Evolutionary conservation across 495 filamentous ascomycete genomes (phyloP).

Genomic region (Lichenothelia convexa): DNA sequence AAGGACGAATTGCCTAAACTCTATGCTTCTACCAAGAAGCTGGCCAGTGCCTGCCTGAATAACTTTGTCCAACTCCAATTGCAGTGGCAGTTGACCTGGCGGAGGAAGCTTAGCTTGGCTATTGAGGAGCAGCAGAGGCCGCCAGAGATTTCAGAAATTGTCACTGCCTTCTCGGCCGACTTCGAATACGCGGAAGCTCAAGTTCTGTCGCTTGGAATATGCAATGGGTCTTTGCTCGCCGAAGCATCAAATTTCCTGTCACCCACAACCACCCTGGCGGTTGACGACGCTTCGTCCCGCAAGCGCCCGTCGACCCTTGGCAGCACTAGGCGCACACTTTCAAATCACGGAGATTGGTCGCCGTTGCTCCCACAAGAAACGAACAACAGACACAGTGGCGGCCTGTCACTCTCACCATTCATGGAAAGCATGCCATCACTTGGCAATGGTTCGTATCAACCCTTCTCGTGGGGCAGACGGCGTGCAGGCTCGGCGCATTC

Average conservation of each 20-base stretch:
- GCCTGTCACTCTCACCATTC: constrained; percentile 1
- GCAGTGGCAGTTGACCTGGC: constrained; percentile 62
- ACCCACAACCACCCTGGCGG: constrained; percentile 24
- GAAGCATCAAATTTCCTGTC: constrained; percentile 37
- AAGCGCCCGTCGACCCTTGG: constrained; percentile 15
- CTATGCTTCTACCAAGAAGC: constrained; percentile 53
- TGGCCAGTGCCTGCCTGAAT: constrained; percentile 60
- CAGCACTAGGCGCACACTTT: constrained; percentile 16
- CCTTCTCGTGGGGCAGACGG: background rate
- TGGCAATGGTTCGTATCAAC: background rate
- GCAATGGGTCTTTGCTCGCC: constrained; percentile 37
- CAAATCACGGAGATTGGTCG: constrained; percentile 16
- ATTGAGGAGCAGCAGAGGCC: constrained; percentile 48
- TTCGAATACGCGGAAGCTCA: constrained; percentile 41
- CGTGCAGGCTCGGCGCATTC: constrained; percentile 8
- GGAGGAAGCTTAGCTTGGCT: constrained; percentile 56
- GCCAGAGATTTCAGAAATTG: constrained; percentile 42
- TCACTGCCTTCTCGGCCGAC: constrained; percentile 43
- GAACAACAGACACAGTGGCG: constrained; percentile 6
- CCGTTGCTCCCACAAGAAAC: constrained; percentile 7
- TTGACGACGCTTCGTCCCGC: constrained; percentile 16
- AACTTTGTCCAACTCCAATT: constrained; percentile 69
- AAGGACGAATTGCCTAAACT: constrained; percentile 86
- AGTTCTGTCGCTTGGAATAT: constrained; percentile 33
- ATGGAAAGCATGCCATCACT: constrained; percentile 1